These are phyloP conservation scores for Anacardium occidentale DNA, from an alignment of 345 rosid species.

Conservation along the genomic window DNA sequence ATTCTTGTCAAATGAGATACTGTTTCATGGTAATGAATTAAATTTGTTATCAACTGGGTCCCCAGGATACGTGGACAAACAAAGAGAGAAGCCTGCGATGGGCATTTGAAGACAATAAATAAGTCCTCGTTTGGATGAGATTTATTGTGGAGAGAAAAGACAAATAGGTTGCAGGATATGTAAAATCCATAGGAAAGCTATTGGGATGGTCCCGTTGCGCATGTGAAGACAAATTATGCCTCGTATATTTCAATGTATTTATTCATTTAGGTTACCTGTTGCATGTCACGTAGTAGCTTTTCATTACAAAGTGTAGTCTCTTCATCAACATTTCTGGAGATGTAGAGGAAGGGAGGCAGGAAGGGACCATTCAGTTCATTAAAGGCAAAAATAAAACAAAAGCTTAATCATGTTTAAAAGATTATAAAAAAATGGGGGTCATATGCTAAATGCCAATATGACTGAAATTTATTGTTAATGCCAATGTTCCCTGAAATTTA, in stretches of 20 bases:
- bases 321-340: conserved; percentile 10
- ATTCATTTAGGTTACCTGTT: conserved; percentile 15
- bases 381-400: background rate
- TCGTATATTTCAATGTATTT: conserved; percentile 26
- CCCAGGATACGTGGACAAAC: background rate
- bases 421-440: no score
- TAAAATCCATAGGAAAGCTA: conserved; percentile 5
- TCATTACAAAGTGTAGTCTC: conserved; percentile 25
- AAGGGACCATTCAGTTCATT: conserved; percentile 5
- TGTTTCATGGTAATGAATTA: no score
- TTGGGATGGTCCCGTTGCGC: conserved; percentile 23
- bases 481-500: no score
- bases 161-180: background rate
- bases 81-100: background rate
- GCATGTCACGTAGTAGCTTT: conserved; percentile 11
- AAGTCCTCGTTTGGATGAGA: background rate
- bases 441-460: no score
- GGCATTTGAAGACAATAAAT: background rate
- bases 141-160: background rate
- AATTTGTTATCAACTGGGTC: background rate
- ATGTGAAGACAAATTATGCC: conserved; percentile 12
- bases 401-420: background rate
- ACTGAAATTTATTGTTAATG: no score
- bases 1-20: background rate
- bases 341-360: background rate